These are phyloP conservation scores for Dactylellina parvicollis DNA, from an alignment of 2,329 filamentous ascomycete species.

Conservation along the genomic window DNA sequence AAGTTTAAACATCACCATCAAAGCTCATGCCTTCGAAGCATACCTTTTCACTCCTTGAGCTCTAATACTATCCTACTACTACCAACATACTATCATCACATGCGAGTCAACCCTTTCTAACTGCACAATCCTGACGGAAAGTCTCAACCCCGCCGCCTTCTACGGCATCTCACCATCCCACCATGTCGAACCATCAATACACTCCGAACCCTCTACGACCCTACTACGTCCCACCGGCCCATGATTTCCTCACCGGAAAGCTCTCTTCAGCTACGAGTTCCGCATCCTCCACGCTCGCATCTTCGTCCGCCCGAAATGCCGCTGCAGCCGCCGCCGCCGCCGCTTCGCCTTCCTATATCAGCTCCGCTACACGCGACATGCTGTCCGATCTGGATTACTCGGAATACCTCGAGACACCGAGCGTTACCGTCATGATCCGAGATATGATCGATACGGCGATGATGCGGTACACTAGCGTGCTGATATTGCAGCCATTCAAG, in stretches of 20 bases:
- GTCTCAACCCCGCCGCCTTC: conserved; percentile 3
- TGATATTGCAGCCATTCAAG: conserved; percentile 95
- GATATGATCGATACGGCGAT: conserved; percentile 83
- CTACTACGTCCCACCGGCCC: conserved; percentile 74
- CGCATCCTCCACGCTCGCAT: conserved; percentile 63
- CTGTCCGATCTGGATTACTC: conserved; percentile 92
- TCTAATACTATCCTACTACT: neutral
- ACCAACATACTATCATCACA: neutral
- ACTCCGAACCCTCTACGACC: conserved; percentile 73
- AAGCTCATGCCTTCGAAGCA: neutral
- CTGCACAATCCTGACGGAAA: neutral
- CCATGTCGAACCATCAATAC: conserved; percentile 62
- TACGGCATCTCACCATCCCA: conserved; percentile 18
- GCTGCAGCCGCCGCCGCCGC: conserved; percentile 57
- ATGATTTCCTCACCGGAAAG: conserved; percentile 64
- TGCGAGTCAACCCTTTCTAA: neutral
- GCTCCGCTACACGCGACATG: conserved; percentile 71
- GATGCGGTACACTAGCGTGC: conserved; percentile 89
- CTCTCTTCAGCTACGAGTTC: conserved; percentile 61
- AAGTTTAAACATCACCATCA: conserved; percentile 10
- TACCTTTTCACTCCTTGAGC: conserved; percentile 10
- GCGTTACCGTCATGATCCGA: conserved; percentile 77
- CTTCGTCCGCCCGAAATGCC: conserved; percentile 63
- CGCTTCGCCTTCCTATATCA: conserved; percentile 50
- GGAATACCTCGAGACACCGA: conserved; percentile 81